phyloP scores from a whole-genome alignment of 108 stramenopile genomes.

The Seminavis robusta region DNA sequence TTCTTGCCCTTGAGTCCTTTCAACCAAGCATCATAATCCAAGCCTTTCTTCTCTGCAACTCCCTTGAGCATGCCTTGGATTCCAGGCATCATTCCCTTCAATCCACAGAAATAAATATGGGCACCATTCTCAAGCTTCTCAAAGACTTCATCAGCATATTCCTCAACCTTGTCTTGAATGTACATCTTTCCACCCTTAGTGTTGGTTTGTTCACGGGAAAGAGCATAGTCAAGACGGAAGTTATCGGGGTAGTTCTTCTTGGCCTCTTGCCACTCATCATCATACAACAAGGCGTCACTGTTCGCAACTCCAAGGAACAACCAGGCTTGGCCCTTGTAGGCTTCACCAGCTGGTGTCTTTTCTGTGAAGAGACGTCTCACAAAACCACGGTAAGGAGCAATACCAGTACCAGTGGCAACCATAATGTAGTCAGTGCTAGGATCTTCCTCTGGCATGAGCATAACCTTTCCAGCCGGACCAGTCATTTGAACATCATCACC shows the following conservation, averaged over 20 bases:
- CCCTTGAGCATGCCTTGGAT: conserved; percentile 92
- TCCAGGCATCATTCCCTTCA: conserved; percentile 99
- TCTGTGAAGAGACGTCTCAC: conserved; percentile 94
- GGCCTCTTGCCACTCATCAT: conserved; percentile 94
- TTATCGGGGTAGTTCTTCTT: conserved; percentile 80
- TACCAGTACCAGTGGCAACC: conserved; percentile 98
- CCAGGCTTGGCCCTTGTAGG: conserved; percentile 96
- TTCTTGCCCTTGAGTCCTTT: conserved; percentile 79
- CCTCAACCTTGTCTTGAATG: conserved; percentile 98
- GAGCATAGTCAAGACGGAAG: conserved; percentile 94
- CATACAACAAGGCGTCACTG: conserved; percentile 93
- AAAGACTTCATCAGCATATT: conserved; percentile 92
- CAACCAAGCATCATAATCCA: conserved; percentile 86
- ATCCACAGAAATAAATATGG: conserved; percentile 98
- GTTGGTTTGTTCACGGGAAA: conserved; percentile 93
- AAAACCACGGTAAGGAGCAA: conserved; percentile 97
- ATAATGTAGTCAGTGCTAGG: conserved; percentile 95
- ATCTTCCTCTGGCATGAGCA: conserved; percentile 97
- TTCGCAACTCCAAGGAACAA: conserved; percentile 98
- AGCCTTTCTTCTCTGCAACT: conserved; percentile 85
- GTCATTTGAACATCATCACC: conserved; percentile 90
- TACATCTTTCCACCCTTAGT: conserved; percentile 97
- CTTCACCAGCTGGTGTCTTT: conserved; percentile 86
- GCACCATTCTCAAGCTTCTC: conserved; percentile 87
- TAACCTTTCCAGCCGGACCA: conserved; percentile 97